These are phyloP conservation scores for Babesia bigemina DNA, from an alignment of 169 alveolate species.

Conservation along the genomic window DNA sequence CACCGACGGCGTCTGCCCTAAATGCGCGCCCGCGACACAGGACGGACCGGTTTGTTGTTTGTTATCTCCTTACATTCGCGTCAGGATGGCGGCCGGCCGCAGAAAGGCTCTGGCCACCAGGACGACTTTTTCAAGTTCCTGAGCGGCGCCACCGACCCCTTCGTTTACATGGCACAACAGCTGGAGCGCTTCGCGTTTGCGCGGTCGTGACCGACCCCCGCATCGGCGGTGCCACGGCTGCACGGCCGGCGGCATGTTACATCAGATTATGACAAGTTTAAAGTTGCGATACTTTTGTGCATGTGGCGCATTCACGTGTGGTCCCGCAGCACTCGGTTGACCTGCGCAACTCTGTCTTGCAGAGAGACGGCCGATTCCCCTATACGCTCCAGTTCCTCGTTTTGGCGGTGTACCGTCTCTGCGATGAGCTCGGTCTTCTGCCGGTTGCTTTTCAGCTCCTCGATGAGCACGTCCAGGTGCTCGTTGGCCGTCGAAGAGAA, in stretches of 20 bases:
- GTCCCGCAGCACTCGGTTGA: slow-evolving; percentile 34
- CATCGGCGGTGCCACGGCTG: no score
- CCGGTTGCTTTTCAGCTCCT: slow-evolving; percentile 40
- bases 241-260: no score
- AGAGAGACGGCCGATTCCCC: slow-evolving; percentile 47
- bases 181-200: slow-evolving; percentile 30
- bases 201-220: neutral
- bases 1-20: slow-evolving; percentile 56
- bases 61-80: neutral
- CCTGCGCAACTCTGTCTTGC: slow-evolving; percentile 36
- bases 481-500: slow-evolving; percentile 29
- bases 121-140: slow-evolving; percentile 65
- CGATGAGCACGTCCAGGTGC: slow-evolving; percentile 40
- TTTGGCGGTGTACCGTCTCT: slow-evolving; percentile 32
- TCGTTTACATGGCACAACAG: slow-evolving; percentile 67
- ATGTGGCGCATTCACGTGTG: neutral
- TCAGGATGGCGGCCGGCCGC: slow-evolving; percentile 8
- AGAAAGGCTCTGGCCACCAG: slow-evolving; percentile 31
- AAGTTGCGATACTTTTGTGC: neutral
- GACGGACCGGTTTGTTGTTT: slow-evolving; percentile 24
- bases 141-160: slow-evolving; percentile 67
- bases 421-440: slow-evolving; percentile 48
- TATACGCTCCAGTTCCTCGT: slow-evolving; percentile 51
- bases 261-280: no score
- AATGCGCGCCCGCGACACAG: slow-evolving; percentile 37